phyloP scores from a whole-genome alignment of 1,284 basidiomycete genomes.

The Nidula niveotomentosa region DNA sequence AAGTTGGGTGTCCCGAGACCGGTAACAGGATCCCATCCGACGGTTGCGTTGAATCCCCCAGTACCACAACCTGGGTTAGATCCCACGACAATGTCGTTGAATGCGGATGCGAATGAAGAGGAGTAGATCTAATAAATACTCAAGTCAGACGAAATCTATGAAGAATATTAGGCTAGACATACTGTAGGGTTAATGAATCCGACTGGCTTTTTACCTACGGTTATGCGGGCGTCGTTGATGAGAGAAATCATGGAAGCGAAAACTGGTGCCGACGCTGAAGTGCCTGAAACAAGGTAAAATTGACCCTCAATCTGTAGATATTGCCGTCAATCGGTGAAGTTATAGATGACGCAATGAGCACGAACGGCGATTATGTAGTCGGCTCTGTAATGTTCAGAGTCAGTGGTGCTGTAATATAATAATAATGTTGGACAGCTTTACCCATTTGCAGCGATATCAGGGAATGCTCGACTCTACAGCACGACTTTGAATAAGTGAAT shows the following conservation, averaged over 20 bases:
- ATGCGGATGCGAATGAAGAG: conserved; percentile 18
- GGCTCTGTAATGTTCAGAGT: conserved; percentile 25
- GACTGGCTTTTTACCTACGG: conserved; percentile 33
- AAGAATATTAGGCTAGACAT: conserved; percentile 4
- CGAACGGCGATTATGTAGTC: conserved; percentile 39
- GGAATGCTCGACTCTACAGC: conserved; percentile 27
- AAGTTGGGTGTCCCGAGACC: conserved; percentile 30
- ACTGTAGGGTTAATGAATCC: conserved; percentile 33
- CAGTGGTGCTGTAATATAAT: conserved; percentile 12
- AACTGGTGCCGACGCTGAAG: conserved; percentile 53
- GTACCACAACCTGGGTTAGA: conserved; percentile 27
- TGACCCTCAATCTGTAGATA: conserved; percentile 19
- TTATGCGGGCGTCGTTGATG: conserved; percentile 54
- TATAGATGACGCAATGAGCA: neutral
- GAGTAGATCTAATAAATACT: conserved; percentile 22
- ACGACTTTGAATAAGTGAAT: conserved; percentile 30
- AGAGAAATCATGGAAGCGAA: conserved; percentile 50
- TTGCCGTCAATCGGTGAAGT: neutral
- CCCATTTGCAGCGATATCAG: conserved; percentile 34
- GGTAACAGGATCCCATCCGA: conserved; percentile 32
- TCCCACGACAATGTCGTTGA: conserved; percentile 28
- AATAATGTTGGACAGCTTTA: conserved; percentile 16
- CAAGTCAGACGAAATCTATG: neutral
- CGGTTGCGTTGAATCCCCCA: conserved; percentile 22
- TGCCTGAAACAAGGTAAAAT: conserved; percentile 41